Evolutionary conservation across 331 rosid genomes (phyloP).

Genomic region (Quercus phellos): DNA sequence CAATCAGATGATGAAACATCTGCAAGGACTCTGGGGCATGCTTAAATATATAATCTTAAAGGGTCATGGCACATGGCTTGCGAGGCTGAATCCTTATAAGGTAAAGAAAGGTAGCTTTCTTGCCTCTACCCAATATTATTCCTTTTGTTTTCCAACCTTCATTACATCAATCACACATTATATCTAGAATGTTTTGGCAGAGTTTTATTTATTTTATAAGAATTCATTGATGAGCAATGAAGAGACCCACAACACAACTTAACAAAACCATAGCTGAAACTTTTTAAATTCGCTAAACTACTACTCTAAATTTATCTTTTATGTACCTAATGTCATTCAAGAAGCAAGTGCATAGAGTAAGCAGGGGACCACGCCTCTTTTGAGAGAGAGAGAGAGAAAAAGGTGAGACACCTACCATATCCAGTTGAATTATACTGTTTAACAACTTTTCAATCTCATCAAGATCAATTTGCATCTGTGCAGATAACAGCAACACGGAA

Average conservation of each 20-base stretch:
- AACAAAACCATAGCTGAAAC: background rate
- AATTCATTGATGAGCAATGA: background rate
- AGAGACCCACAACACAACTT: background rate
- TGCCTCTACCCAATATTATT: background rate
- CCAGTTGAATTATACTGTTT: conserved; percentile 56
- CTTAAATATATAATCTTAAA: background rate
- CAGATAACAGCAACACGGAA: conserved; percentile 14
- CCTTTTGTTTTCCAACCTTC: conserved; percentile 1
- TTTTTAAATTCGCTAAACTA: conserved; percentile 1
- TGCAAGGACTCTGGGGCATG: background rate
- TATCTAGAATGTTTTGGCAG: conserved; percentile 3
- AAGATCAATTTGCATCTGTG: conserved; percentile 79
- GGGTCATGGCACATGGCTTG: background rate
- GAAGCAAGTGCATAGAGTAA: background rate
- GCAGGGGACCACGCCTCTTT: background rate
- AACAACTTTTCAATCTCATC: conserved; percentile 62
- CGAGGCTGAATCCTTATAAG: background rate
- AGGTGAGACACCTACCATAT: conserved; percentile 58
- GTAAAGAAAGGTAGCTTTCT: background rate
- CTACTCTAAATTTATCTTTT: background rate
- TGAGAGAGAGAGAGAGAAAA: conserved; percentile 2
- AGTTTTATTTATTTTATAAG: background rate
- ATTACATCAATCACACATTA: background rate
- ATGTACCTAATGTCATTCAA: background rate
- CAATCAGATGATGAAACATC: background rate